These are phyloP conservation scores for Starmera quercuum DNA, from an alignment of 805 yeast genomes.

Conservation along the genomic window DNA sequence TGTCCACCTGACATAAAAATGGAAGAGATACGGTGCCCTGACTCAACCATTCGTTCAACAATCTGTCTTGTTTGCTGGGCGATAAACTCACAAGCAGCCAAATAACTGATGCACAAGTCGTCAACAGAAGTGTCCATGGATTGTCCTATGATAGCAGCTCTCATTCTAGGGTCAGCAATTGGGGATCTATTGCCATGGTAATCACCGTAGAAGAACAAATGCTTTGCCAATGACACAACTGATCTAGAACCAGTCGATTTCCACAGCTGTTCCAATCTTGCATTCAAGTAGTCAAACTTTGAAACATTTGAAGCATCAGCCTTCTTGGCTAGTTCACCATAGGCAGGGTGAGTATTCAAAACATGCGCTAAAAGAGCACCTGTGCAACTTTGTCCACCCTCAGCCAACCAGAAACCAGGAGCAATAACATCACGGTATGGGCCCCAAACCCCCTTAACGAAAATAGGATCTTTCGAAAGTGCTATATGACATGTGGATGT, in stretches of 20 bases:
- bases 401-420: slow-evolving; percentile 90
- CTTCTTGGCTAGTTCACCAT: slow-evolving; percentile 55
- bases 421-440: slow-evolving; percentile 92
- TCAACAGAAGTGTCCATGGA: slow-evolving; percentile 85
- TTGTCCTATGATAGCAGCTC: slow-evolving; percentile 86
- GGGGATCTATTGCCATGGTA: slow-evolving; percentile 96
- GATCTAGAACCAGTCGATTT: slow-evolving; percentile 53
- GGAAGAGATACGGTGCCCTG: slow-evolving; percentile 71
- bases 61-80: slow-evolving; percentile 97
- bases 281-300: slow-evolving; percentile 77
- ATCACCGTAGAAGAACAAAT: slow-evolving; percentile 91
- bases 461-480: slow-evolving; percentile 74
- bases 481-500: slow-evolving; percentile 96
- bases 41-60: slow-evolving; percentile 70
- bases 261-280: slow-evolving; percentile 60
- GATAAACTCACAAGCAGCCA: slow-evolving; percentile 94
- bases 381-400: slow-evolving; percentile 98
- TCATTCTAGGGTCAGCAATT: slow-evolving; percentile 92
- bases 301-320: slow-evolving; percentile 66
- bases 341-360: slow-evolving; percentile 83
- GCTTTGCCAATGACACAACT: slow-evolving; percentile 73
- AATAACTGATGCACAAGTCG: slow-evolving; percentile 76
- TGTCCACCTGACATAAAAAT: slow-evolving; percentile 96
- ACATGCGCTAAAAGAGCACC: slow-evolving; percentile 92
- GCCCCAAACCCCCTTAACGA: slow-evolving; percentile 98